Evolutionary conservation across 257 asterid genomes (phyloP).

Genomic region (Salvia splendens): DNA sequence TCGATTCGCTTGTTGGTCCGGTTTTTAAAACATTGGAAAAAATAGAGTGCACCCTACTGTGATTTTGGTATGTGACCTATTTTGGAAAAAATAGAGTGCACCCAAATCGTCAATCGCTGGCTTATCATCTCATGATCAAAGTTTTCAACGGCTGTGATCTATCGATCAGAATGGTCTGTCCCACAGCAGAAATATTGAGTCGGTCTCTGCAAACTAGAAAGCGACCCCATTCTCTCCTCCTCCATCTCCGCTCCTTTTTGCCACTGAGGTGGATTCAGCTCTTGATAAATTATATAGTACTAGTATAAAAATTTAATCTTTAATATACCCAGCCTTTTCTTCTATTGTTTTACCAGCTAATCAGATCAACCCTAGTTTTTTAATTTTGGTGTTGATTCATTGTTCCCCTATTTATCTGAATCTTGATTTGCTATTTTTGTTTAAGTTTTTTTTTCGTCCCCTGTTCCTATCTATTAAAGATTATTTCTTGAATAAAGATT

Average conservation of each 20-base stretch:
- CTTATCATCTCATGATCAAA: conserved; percentile 28
- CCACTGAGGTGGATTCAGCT: conserved; percentile 24
- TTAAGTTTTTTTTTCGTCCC: background rate
- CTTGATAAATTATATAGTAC: background rate
- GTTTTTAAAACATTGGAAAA: no score
- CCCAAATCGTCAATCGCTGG: conserved; percentile 28
- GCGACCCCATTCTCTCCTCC: conserved; percentile 36
- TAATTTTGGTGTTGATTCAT: conserved; percentile 27
- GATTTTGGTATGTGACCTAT: conserved; percentile 29
- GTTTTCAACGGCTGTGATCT: conserved; percentile 29
- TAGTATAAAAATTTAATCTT: background rate
- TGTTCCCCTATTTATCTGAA: conserved; percentile 20
- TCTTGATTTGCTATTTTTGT: conserved; percentile 27
- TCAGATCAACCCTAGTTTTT: conserved; percentile 39
- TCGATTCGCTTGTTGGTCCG: no score
- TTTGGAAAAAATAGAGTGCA: no score
- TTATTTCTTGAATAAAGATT: conserved; percentile 30
- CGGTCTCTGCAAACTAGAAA: conserved; percentile 40
- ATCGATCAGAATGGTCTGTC: conserved; percentile 28
- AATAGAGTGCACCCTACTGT: background rate
- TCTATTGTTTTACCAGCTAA: background rate
- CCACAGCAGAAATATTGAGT: conserved; percentile 35
- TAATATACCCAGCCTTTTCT: conserved; percentile 6
- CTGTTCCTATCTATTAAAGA: background rate
- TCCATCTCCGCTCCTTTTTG: conserved; percentile 18